Percentiles rank a stretch among this genome's conserved stretches.
These are phyloP conservation scores for Cystobasidium sp. DNA, from an alignment of 1,284 basidiomycete genomes.

Conservation along the genomic window DNA sequence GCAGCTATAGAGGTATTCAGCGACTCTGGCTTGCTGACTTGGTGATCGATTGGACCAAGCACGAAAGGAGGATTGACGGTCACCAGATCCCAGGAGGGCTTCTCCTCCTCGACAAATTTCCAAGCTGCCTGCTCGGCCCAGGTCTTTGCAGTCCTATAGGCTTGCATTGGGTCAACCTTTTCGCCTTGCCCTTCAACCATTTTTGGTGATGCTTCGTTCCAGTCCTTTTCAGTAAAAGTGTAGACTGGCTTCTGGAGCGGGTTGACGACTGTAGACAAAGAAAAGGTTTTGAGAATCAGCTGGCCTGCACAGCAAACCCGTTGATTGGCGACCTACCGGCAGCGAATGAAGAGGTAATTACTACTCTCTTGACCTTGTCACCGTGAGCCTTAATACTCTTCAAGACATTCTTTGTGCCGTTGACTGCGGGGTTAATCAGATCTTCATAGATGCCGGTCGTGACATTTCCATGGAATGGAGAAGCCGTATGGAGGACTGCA, in stretches of 20 bases:
- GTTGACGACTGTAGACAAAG: conserved; percentile 2
- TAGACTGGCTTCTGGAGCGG: conserved; percentile 47
- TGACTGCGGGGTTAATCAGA: conserved; percentile 59
- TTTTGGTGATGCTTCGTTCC: conserved; percentile 47
- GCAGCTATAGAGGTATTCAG: conserved; percentile 49
- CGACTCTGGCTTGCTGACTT: conserved; percentile 42
- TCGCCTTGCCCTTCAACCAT: conserved; percentile 50
- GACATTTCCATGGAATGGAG: conserved; percentile 55
- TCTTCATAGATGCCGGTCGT: conserved; percentile 17
- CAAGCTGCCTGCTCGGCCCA: conserved; percentile 52
- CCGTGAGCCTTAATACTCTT: conserved; percentile 53
- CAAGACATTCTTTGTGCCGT: conserved; percentile 59
- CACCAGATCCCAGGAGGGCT: conserved; percentile 37
- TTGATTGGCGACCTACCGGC: conserved; percentile 41
- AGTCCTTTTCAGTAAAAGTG: conserved; percentile 51
- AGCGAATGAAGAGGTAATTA: conserved; percentile 60
- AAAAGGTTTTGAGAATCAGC: background rate
- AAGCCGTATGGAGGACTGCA: conserved; percentile 52
- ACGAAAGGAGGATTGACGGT: conserved; percentile 47
- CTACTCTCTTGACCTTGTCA: conserved; percentile 57
- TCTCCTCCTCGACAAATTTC: conserved; percentile 48
- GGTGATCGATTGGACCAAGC: conserved; percentile 32
- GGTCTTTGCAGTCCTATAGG: conserved; percentile 42
- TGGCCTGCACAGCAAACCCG: conserved; percentile 30
- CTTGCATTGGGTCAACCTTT: conserved; percentile 17